A percentile compares a stretch with the other conserved stretches of the same genome.
phyloP scores from a whole-genome alignment of 2,329 filamentous ascomycete genomes.

The Fusarium sp. region DNA sequence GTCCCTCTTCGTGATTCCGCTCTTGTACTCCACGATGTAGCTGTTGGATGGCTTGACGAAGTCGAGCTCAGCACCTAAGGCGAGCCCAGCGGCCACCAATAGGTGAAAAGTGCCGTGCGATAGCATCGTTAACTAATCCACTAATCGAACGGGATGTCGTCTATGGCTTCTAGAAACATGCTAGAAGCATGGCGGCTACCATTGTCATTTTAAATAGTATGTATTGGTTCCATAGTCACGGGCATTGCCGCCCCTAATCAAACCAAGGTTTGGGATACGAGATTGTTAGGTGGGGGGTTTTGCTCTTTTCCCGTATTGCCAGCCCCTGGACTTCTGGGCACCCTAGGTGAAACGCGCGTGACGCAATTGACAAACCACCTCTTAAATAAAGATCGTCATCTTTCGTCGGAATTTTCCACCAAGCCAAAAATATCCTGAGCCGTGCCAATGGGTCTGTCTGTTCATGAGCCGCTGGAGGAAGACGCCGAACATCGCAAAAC shows the following conservation, averaged over 20 bases:
- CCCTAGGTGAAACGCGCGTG: not conserved
- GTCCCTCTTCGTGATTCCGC: not conserved
- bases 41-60: not conserved
- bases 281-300: not conserved
- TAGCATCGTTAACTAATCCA: not conserved
- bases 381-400: not conserved
- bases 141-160: not conserved
- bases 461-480: not conserved
- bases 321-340: not conserved
- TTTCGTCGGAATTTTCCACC: not conserved
- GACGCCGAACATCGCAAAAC: not conserved
- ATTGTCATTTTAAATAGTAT: not conserved
- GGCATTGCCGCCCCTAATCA: not conserved
- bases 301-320: not conserved
- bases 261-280: not conserved
- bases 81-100: not conserved
- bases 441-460: no score
- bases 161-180: not conserved
- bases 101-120: not conserved
- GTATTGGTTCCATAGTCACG: not conserved
- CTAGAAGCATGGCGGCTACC: not conserved
- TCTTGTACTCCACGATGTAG: not conserved
- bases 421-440: no score
- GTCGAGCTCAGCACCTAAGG: not conserved
- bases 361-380: not conserved